phyloP scores from a whole-genome alignment of 441 rosid genomes.

The Sinapis alba region DNA sequence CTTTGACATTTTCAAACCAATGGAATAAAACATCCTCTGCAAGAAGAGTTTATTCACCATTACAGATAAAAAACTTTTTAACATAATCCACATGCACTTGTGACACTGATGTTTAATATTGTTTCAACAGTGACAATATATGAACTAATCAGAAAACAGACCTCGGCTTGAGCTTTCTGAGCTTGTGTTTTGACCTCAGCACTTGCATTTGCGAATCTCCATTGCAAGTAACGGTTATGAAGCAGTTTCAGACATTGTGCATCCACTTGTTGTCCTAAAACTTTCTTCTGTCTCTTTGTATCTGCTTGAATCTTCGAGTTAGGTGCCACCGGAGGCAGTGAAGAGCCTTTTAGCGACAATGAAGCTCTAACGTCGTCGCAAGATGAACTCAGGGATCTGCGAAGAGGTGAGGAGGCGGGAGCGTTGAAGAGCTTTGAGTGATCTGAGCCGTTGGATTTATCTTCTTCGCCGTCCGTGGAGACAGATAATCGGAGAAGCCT shows the following conservation, averaged over 20 bases:
- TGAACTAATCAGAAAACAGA: constrained; percentile 19
- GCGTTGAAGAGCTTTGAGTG: constrained; percentile 16
- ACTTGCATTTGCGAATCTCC: constrained; percentile 81
- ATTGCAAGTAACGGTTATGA: constrained; percentile 70
- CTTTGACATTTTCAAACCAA: constrained; percentile 56
- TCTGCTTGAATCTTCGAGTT: constrained; percentile 42
- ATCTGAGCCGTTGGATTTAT: constrained; percentile 1
- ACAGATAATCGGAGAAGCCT: constrained; percentile 53
- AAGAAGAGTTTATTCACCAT: constrained; percentile 13
- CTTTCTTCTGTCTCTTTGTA: constrained; percentile 54
- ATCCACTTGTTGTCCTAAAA: constrained; percentile 57
- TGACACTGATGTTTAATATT: background rate
- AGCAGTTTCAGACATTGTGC: constrained; percentile 60
- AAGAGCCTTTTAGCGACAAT: constrained; percentile 41
- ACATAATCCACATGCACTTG: background rate
- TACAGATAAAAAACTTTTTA: background rate
- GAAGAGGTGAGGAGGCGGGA: constrained; percentile 43
- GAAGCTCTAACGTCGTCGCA: constrained; percentile 41
- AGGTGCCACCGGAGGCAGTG: constrained; percentile 64
- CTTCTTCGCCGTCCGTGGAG: constrained; percentile 22
- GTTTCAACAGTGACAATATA: no score
- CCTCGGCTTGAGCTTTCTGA: constrained; percentile 71
- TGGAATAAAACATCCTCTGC: constrained; percentile 63
- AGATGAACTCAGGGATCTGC: constrained; percentile 51
- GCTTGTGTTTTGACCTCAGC: constrained; percentile 49